Evolutionary conservation across 2,329 filamentous ascomycete genomes (phyloP), one percentile per base, ranked within the genome.

Genomic region (Nemania sp.): DNA sequence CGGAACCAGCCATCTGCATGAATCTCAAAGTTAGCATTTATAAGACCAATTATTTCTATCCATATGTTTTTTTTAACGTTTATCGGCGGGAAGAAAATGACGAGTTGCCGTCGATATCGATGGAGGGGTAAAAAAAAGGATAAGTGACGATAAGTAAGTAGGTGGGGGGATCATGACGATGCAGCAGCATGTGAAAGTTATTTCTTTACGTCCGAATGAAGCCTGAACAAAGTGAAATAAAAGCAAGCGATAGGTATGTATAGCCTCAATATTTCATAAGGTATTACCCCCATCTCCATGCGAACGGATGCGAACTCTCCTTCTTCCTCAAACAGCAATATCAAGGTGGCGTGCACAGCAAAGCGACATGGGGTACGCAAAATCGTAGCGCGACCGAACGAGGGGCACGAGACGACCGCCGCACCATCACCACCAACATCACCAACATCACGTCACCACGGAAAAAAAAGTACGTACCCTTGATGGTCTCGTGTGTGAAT

Each of bases 1-100:
- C 94, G 93, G 92, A 99, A 99, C 96, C 96, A 99, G 86, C 95
- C 96, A 97, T 98, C 96, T 97, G 75, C 52, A 52, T 53, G 38
- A 61, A 24, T 58, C 64, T 41, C 52, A 70, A 29, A 70, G 73
- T 64, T 41, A 70, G 61, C 45, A 60, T 60, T 5, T 22, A 26
- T 2, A 15, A 24, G 32, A n/a, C n/a, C 26, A 22, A 26, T 22
- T 18, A 8, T 2, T 60, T 8, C 10, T 41, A 38, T 59, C 22
- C n/a, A 29, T 52, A 5, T 41, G 29, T 11, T 49, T 52, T 41
- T 13, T 26, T n/a, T n/a, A n/a, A n/a, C n/a, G n/a, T n/a, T n/a
- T 24, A 22, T 5, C n/a, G 15, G 55, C 8, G 35, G 20, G 13
- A 5, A 22, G 53, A 11, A 43, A 27, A n/a, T 18, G 45, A 29